Conservation (phyloP, 2,329 filamentous ascomycete genomes). For the Aspergillus terreus region DNA sequence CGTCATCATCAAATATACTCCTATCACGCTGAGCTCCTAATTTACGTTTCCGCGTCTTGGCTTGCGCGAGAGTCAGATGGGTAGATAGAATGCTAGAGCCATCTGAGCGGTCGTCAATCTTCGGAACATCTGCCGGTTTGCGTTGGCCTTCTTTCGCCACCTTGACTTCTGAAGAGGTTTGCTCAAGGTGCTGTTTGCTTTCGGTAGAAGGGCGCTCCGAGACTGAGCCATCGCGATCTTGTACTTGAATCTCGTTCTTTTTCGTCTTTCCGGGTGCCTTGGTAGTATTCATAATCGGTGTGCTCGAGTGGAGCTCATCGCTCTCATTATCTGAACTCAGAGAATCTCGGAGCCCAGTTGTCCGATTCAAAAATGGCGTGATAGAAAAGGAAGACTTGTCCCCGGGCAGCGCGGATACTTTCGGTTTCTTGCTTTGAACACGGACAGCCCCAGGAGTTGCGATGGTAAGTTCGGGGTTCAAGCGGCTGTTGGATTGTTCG, state of each 20-base stretch:
- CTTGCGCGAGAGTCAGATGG: constrained; percentile 22
- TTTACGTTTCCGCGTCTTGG: constrained; percentile 68
- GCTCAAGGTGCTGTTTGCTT: neutral
- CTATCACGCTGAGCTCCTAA: constrained; percentile 58
- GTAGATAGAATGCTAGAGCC: constrained; percentile 15
- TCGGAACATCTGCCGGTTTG: neutral
- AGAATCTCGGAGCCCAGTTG: constrained; percentile 51
- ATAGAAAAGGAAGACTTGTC: constrained; percentile 93
- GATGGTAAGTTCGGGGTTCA: constrained; percentile 45
- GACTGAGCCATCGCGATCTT: neutral
- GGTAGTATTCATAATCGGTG: neutral
- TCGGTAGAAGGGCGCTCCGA: neutral
- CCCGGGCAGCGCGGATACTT: constrained; percentile 60
- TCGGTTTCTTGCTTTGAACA: constrained; percentile 54
- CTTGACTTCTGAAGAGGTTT: neutral
- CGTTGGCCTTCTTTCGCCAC: constrained; percentile 13
- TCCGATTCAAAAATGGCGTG: constrained; percentile 85
- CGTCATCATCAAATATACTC: constrained; percentile 70
- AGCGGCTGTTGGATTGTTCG: constrained; percentile 24
- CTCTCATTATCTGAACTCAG: constrained; percentile 25
- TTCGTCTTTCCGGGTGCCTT: neutral
- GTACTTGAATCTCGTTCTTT: neutral
- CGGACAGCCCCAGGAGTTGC: constrained; percentile 49
- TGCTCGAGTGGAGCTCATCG: constrained; percentile 18
- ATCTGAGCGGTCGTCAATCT: constrained; percentile 14